Evolutionary conservation across 805 yeast genomes (phyloP).

Genomic region (Alloascoidea hylecoeti): DNA sequence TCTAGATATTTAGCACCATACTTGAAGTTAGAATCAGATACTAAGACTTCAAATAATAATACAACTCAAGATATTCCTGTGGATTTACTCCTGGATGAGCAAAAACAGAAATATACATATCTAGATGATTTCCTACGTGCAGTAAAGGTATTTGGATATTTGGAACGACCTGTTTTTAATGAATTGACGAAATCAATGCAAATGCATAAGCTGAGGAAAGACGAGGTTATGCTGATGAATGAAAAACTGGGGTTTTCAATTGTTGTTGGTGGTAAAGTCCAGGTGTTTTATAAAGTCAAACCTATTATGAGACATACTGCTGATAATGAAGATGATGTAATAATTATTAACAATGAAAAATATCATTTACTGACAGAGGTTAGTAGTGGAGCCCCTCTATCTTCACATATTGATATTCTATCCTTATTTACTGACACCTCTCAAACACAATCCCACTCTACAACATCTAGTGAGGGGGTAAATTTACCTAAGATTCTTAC

Average conservation of each 20-base stretch:
- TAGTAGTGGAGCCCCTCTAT: conserved; percentile 72
- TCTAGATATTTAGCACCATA: conserved; percentile 10
- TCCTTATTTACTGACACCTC: conserved; percentile 44
- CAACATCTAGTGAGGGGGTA: too few relatives aligned
- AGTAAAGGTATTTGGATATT: conserved; percentile 85
- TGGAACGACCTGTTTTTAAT: conserved; percentile 82
- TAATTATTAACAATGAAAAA: conserved; percentile 30
- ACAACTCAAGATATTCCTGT: conserved; percentile 50
- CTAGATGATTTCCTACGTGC: conserved; percentile 70
- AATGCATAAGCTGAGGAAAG: conserved; percentile 66
- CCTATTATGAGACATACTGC: too few relatives aligned
- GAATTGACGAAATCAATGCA: conserved; percentile 87
- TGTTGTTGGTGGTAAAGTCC: conserved; percentile 84
- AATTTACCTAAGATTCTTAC: conserved; percentile 11
- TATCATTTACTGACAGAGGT: conserved; percentile 72
- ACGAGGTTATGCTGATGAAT: conserved; percentile 63
- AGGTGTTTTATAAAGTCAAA: conserved; percentile 56
- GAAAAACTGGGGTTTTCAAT: conserved; percentile 77
- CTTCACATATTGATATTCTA: conserved; percentile 69
- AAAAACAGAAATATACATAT: conserved; percentile 20
- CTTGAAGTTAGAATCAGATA: conserved; percentile 21
- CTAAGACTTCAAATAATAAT: conserved; percentile 44
- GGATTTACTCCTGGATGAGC: conserved; percentile 29
- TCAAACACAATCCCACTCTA: neutral
- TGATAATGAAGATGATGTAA: conserved; percentile 7